Evolutionary conservation across 2,329 filamentous ascomycete species (phyloP).

Genomic region (Penicillium concentricum): DNA sequence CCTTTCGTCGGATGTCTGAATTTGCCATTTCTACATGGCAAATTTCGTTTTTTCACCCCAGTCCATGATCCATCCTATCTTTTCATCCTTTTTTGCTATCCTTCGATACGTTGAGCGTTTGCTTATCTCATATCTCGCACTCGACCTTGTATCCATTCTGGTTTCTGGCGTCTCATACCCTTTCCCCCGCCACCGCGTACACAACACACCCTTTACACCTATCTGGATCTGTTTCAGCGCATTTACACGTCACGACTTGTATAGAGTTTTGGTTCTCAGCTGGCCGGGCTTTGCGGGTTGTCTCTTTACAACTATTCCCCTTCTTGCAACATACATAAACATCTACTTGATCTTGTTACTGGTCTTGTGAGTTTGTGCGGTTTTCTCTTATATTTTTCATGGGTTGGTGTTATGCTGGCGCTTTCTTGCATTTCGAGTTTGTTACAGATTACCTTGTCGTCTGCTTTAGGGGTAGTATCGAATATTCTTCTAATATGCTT

Average conservation of each 20-base stretch:
- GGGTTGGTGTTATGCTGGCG: conserved; percentile 17
- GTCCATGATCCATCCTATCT: neutral
- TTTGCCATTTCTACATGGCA: neutral
- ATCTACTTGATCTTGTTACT: conserved; percentile 11
- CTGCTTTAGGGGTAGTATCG: neutral
- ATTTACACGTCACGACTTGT: conserved; percentile 24
- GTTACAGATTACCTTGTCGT: neutral
- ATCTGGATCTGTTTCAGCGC: conserved; percentile 13
- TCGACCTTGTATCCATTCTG: conserved; percentile 7
- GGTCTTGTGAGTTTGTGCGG: neutral
- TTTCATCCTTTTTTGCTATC: neutral
- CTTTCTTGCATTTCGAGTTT: conserved; percentile 12
- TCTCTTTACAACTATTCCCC: conserved; percentile 16
- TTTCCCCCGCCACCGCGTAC: conserved; percentile 2
- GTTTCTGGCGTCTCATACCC: conserved; percentile 21
- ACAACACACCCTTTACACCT: conserved; percentile 1
- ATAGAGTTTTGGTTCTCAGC: conserved; percentile 24
- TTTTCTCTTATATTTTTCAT: conserved; percentile 14
- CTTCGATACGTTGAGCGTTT: conserved; percentile 7
- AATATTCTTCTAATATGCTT: neutral
- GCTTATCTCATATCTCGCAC: conserved; percentile 1
- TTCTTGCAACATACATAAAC: conserved; percentile 20
- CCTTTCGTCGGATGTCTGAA: neutral
- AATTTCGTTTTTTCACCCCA: neutral
- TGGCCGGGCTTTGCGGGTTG: conserved; percentile 15